Evolutionary conservation across 1,284 basidiomycete species (phyloP), one percentile per base, ranked within the genome.

Genomic region (Pseudomicrostroma phylloplanum): DNA sequence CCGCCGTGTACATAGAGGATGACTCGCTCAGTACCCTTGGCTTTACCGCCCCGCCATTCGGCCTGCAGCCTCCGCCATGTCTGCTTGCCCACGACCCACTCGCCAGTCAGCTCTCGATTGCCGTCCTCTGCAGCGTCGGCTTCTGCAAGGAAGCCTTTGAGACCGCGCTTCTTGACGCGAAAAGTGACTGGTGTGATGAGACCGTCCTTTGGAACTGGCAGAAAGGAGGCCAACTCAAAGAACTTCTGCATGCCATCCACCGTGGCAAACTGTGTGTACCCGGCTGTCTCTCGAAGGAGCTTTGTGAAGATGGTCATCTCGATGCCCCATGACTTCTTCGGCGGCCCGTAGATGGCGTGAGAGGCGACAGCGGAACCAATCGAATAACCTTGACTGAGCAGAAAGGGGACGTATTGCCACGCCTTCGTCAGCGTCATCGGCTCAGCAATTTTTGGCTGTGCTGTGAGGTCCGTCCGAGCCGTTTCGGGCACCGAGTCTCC

Each of bases 181-280:
- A 96, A 98, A 0, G 91, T 92, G 57, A 98, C 90, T 6, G 94
- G 93, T 1, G 94, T 97, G 55, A 96, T 89, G 55, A 97, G 84
- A 2, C 93, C 93, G 79, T 96, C 92, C 9, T 90, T 89, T 1
- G 96, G 92, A 0, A 93, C 83, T 0, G 94, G 94, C 4, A 91
- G 86, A 59, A 93, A 84, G 19, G 89, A 88, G 39, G 87, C 86
- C 43, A 96, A 81, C 64, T 88, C 85, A 83, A 96, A 89, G 63
- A 91, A 82, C 79, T 86, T 84, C 23, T 94, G 87, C 13, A 79
- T 65, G 12, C 72, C 69, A 0, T 69, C 88, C 61, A 98, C 88
- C 69, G 94, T 90, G 2, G 91, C 87, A 43, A 98, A 84, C 57
- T 88, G 86, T 11, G 90, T 89, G 78, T 96, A 90, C 51, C 86